Percentiles rank a stretch among this genome's conserved stretches.
phyloP scores from a whole-genome alignment of 2,329 filamentous ascomycete species.

The Didymella pomorum region DNA sequence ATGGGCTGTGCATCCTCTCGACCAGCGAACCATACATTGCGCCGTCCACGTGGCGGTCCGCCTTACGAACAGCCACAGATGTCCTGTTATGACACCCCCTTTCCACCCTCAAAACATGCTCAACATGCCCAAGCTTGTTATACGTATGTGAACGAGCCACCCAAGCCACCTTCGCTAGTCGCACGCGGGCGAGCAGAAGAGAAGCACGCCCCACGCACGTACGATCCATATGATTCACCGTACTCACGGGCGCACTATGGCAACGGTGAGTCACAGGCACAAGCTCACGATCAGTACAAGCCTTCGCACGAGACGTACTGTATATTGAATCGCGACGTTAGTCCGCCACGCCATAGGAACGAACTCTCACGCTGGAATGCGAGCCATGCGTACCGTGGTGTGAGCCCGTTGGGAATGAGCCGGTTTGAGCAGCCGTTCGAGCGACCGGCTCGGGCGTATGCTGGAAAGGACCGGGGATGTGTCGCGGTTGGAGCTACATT shows the following conservation, averaged over 20 bases:
- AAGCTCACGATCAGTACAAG: neutral
- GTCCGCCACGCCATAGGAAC: slow-evolving; percentile 12
- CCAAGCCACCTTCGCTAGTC: neutral
- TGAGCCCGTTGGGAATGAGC: slow-evolving; percentile 13
- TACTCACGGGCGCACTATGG: neutral
- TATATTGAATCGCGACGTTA: neutral
- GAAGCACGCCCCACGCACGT: neutral
- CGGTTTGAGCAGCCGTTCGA: slow-evolving; percentile 11
- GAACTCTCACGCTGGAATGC: slow-evolving; percentile 4
- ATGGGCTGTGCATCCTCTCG: slow-evolving; percentile 19
- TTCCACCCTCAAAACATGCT: neutral
- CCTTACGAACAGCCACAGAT: neutral
- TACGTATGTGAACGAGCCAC: neutral
- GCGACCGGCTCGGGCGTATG: neutral
- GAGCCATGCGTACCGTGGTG: slow-evolving; percentile 1
- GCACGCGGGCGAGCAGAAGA: neutral
- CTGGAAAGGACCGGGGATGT: neutral
- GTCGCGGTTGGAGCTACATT: neutral
- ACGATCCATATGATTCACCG: neutral
- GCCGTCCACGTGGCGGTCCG: neutral
- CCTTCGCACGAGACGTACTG: neutral
- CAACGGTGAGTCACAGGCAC: neutral
- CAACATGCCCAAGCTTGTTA: neutral
- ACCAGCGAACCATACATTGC: neutral
- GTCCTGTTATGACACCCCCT: neutral